Conservation (phyloP, 257 asterid genomes). For the Fraxinus pennsylvanica region DNA sequence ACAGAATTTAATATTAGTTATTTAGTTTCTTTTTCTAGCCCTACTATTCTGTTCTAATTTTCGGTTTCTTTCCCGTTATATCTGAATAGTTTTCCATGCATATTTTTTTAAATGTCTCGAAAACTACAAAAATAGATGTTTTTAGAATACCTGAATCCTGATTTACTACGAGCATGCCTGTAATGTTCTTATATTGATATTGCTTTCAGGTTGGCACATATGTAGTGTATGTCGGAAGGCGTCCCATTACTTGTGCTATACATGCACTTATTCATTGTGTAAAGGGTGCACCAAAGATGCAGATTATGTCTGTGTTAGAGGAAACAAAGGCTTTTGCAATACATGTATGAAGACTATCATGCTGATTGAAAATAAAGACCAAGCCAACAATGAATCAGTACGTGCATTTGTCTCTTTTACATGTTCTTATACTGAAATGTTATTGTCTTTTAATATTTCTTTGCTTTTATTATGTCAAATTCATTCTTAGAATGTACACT, state of each 20-base stretch:
- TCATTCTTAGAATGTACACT: constrained; percentile 8
- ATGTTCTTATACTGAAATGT: background rate
- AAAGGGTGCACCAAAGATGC: constrained; percentile 71
- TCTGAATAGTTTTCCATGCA: constrained; percentile 7
- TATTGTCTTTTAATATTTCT: constrained; percentile 2
- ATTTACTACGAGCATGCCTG: constrained; percentile 7
- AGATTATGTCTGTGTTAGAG: constrained; percentile 70
- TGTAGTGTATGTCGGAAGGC: constrained; percentile 85
- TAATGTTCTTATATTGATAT: constrained; percentile 26
- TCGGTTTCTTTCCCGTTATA: background rate
- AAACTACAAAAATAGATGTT: constrained; percentile 6
- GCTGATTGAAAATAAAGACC: constrained; percentile 84
- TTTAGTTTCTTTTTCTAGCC: constrained; percentile 1
- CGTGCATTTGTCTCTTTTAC: constrained; percentile 27
- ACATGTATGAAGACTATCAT: constrained; percentile 87
- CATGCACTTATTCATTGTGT: constrained; percentile 94
- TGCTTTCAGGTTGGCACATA: constrained; percentile 96
- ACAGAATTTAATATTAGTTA: background rate
- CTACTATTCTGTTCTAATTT: background rate
- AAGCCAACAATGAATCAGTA: constrained; percentile 70
- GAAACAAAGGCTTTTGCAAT: constrained; percentile 88
- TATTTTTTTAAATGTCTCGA: background rate
- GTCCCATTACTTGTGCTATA: constrained; percentile 81
- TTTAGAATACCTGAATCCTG: background rate
- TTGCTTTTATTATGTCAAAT: background rate